Evolutionary conservation across 495 filamentous ascomycete genomes (phyloP).

Genomic region (Trichoderma erinaceum): DNA sequence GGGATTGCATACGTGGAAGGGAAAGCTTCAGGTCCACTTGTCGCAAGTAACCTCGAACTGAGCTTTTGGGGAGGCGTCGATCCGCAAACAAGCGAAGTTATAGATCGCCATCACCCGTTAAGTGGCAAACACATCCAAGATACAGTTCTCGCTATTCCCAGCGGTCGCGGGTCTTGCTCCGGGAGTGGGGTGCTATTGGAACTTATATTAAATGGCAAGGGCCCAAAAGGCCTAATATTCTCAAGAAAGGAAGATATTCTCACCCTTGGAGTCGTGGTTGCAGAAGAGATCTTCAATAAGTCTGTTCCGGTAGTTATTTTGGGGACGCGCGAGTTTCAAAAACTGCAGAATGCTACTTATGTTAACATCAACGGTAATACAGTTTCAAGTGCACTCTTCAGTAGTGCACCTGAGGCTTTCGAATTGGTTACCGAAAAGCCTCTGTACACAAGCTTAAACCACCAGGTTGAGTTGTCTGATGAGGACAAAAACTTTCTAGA

Average conservation of each 20-base stretch:
- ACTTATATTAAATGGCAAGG: not conserved
- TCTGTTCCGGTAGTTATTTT: not conserved
- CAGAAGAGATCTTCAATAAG: slow-evolving; percentile 3
- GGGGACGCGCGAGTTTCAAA: not conserved
- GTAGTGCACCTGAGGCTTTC: not conserved
- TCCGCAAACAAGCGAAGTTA: slow-evolving; percentile 14
- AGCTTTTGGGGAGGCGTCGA: slow-evolving; percentile 14
- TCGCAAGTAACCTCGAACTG: slow-evolving; percentile 4
- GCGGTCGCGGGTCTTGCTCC: slow-evolving; percentile 5
- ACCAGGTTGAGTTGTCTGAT: not conserved
- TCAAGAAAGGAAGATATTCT: slow-evolving; percentile 4
- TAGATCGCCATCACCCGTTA: slow-evolving; percentile 9
- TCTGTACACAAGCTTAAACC: not conserved
- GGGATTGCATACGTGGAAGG: not conserved
- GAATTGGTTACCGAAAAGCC: not conserved
- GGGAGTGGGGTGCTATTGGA: slow-evolving; percentile 7
- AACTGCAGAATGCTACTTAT: not conserved
- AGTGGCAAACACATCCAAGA: not conserved
- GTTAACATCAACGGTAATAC: not conserved
- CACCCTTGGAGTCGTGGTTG: slow-evolving; percentile 4
- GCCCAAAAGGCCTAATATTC: slow-evolving; percentile 8
- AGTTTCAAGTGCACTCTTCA: not conserved
- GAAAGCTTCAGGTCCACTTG: not conserved
- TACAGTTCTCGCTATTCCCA: slow-evolving; percentile 1
- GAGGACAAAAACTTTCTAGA: not conserved